These are phyloP conservation scores for Acer negundo DNA, from an alignment of 345 rosid genomes.

Conservation along the genomic window DNA sequence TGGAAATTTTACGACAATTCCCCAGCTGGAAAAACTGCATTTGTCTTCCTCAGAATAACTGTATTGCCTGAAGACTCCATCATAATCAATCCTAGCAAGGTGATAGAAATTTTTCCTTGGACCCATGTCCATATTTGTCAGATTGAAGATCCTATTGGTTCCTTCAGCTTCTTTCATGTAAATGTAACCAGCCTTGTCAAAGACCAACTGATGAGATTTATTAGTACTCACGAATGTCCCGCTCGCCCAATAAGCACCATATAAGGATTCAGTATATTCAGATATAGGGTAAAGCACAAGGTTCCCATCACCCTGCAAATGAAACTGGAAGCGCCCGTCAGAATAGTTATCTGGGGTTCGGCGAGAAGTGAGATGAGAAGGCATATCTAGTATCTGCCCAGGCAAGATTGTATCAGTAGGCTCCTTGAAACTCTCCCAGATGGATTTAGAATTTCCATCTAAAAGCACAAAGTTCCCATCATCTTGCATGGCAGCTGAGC, in stretches of 20 bases:
- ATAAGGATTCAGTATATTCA: background rate
- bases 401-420: slow-evolving; percentile 22
- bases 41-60: background rate
- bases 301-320: background rate
- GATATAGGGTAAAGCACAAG: slow-evolving; percentile 12
- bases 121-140: background rate
- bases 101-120: background rate
- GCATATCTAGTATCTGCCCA: background rate
- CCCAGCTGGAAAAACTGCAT: background rate
- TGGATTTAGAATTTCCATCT: background rate
- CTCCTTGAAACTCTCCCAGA: slow-evolving; percentile 19
- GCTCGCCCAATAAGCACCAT: background rate
- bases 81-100: slow-evolving; percentile 8
- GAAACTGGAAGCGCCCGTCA: background rate
- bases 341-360: background rate
- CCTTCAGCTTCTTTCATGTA: background rate
- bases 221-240: background rate
- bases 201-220: slow-evolving; percentile 6
- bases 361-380: background rate
- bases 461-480: slow-evolving; percentile 17
- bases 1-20: background rate
- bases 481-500: background rate
- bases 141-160: background rate
- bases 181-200: slow-evolving; percentile 7
- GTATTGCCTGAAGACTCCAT: slow-evolving; percentile 18